These are phyloP conservation scores for Immersiporthe knoxdaviesiana DNA, from an alignment of 2,329 filamentous ascomycete genomes.

Conservation along the genomic window DNA sequence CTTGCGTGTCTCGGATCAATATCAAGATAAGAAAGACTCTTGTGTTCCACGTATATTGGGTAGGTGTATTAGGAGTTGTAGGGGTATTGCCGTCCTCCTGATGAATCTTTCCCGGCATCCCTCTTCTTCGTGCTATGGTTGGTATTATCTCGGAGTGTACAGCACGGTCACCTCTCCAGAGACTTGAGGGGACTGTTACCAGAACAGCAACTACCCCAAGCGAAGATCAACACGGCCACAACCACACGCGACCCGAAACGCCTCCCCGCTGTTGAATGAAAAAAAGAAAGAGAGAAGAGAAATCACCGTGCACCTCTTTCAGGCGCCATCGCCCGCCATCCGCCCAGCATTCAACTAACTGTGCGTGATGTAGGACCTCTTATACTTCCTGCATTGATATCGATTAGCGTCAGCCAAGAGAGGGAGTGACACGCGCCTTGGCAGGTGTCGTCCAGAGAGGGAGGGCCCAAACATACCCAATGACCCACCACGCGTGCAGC, in stretches of 20 bases:
- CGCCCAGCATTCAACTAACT: neutral
- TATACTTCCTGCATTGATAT: slow-evolving; percentile 4
- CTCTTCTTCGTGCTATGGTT: neutral
- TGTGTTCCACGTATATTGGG: neutral
- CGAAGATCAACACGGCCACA: neutral
- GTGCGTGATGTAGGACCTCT: slow-evolving; percentile 18
- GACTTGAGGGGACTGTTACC: neutral
- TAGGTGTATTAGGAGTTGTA: neutral
- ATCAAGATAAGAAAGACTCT: neutral
- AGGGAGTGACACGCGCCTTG: neutral
- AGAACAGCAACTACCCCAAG: neutral
- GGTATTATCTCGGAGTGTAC: neutral
- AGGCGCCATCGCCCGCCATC: neutral
- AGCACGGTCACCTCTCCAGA: neutral
- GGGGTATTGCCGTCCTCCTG: no score
- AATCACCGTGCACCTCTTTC: neutral
- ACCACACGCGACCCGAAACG: neutral
- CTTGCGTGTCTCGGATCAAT: neutral
- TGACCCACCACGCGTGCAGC: slow-evolving; percentile 30
- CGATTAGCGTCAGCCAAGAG: neutral
- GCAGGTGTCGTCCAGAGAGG: neutral
- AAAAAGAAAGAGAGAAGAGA: neutral
- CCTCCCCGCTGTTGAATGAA: neutral
- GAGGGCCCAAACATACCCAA: slow-evolving; percentile 14
- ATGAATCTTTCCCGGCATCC: neutral